These are phyloP conservation scores for Cyclotella sp. DNA, from an alignment of 108 stramenopile species.

Conservation along the genomic window DNA sequence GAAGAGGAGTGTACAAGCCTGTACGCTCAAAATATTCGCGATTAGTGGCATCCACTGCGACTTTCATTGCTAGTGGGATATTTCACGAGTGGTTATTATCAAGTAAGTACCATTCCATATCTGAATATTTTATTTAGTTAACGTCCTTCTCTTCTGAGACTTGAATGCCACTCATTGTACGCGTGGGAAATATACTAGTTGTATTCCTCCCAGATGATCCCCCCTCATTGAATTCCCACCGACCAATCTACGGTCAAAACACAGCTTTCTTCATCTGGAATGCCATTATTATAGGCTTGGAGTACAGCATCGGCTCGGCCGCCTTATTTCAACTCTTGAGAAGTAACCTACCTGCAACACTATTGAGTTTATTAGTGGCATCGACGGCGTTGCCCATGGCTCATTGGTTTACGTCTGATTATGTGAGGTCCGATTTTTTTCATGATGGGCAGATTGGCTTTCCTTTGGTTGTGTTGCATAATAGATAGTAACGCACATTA, in stretches of 20 bases:
- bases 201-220: constrained; percentile 14
- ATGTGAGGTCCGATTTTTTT: constrained; percentile 61
- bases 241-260: constrained; percentile 42
- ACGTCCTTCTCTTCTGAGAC: background rate
- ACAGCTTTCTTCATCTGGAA: constrained; percentile 54
- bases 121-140: background rate
- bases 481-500: background rate
- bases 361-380: constrained; percentile 38
- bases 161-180: background rate
- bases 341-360: constrained; percentile 17
- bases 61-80: constrained; percentile 49
- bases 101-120: background rate
- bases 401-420: constrained; percentile 58
- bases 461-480: constrained; percentile 33
- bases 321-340: constrained; percentile 40
- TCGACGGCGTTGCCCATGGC: constrained; percentile 34
- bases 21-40: constrained; percentile 36
- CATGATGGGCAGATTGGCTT: constrained; percentile 42
- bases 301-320: constrained; percentile 35
- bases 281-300: constrained; percentile 41
- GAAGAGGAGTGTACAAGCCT: constrained; percentile 50
- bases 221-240: constrained; percentile 15
- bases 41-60: constrained; percentile 31
- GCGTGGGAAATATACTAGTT: too few relatives aligned
- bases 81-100: constrained; percentile 54